Percentiles rank a stretch among this genome's conserved stretches.
Conservation (phyloP, 305 asterid genomes). For the Fraxinus sp. region DNA sequence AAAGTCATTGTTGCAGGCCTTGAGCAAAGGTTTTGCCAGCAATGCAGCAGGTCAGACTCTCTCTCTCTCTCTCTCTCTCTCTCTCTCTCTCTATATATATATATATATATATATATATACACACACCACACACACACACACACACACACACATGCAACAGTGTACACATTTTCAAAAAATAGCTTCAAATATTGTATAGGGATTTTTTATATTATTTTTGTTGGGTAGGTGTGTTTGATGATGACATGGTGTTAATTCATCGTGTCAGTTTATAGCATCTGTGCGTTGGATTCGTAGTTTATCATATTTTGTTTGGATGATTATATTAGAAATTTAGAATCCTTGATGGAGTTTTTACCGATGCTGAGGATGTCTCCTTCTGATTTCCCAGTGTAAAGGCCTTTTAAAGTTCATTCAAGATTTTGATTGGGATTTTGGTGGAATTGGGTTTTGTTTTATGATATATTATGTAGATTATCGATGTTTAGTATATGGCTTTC, state of each 20-base stretch:
- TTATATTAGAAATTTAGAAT: neutral
- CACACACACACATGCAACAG: neutral
- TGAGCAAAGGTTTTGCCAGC: constrained; percentile 65
- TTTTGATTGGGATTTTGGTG: neutral
- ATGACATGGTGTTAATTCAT: neutral
- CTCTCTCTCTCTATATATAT: neutral
- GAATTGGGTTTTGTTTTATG: neutral
- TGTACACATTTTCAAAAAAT: neutral
- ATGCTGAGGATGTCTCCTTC: constrained; percentile 1
- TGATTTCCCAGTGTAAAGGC: constrained; percentile 1
- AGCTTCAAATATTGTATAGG: neutral
- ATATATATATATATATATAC: too few relatives aligned
- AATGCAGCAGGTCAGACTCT: constrained; percentile 54
- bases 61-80: neutral
- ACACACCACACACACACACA: too few relatives aligned
- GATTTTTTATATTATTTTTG: neutral
- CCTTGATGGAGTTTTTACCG: constrained; percentile 13
- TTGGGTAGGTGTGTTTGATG: neutral
- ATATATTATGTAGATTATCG: neutral
- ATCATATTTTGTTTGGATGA: neutral
- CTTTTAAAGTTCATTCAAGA: neutral
- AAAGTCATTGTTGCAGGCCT: constrained; percentile 51
- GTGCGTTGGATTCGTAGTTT: neutral
- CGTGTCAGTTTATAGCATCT: neutral
- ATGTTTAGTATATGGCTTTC: neutral